Base-by-base conservation (phyloP, 495 filamentous ascomycete genomes). In the Venustampulla echinocandica region DNA sequence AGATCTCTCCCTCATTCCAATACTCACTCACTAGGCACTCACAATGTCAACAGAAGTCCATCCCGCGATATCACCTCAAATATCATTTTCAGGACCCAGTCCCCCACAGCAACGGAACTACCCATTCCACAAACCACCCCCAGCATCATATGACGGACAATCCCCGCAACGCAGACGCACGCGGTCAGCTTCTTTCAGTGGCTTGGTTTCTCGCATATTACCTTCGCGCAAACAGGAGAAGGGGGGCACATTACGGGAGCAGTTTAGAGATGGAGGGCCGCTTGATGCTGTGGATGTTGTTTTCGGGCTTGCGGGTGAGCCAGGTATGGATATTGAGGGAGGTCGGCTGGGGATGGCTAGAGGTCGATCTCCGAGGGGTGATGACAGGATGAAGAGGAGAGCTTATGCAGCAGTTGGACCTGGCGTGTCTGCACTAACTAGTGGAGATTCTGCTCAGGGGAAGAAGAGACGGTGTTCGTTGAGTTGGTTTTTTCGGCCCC, bases 141-240 rank as follows among this genome's bases (percentile, higher is more conserved):
- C 47, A 4, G 22, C 40, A 1, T 32, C 39, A 13, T n/a, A 43
- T 28, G 36, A 48, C 7, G 38, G 14, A 3, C 17, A 27, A 30
- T 6, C 46, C 13, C 6, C 10, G 3, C 36, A 17, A 21, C 47
- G 34, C 28, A 14, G 32, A 22, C 58, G 55, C 19, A 55, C 49
- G 35, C 58, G 58, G n/a, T 36, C 57, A 1, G 50, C 59, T 6
- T 67, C 66, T 14, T 45, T 66, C 17, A 43, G 53, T 15, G 50
- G 56, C 22, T 61, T 64, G 34, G 58, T 67, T 21, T 55, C 53
- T 13, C 42, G 62, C 53, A 59, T 72, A 44, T 36, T 65, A 38
- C 64, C 69, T 0, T 69, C 68, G 47, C 58, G 61, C 18, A 65
- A 66, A 0, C 60, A 64, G 1, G 71, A 74, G 38, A 61, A 58